These are phyloP conservation scores for Neurospora sp. DNA, from an alignment of 495 filamentous ascomycete genomes.

Conservation along the genomic window DNA sequence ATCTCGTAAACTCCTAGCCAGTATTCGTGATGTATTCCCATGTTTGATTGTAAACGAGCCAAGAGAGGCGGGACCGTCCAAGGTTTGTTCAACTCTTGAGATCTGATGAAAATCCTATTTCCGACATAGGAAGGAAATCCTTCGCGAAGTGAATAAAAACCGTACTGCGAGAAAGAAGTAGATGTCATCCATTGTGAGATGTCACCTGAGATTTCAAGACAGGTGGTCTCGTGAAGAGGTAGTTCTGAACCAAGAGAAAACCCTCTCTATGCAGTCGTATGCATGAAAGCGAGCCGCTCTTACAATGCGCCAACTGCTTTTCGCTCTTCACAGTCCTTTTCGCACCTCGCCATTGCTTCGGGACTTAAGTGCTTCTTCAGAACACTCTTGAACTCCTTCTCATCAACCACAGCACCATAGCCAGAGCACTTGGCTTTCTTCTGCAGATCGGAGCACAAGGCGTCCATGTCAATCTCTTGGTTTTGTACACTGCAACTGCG, in stretches of 20 bases:
- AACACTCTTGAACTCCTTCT: slow-evolving; percentile 77
- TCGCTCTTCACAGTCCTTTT: not conserved
- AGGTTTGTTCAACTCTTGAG: not conserved
- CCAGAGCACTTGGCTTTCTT: slow-evolving; percentile 95
- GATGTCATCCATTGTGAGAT: not conserved
- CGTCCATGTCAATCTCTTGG: slow-evolving; percentile 87
- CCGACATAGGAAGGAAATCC: not conserved
- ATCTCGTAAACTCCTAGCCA: not conserved
- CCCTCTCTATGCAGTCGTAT: not conserved
- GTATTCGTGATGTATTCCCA: not conserved
- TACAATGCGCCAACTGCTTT: not conserved
- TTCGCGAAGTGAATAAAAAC: not conserved
- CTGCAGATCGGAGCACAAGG: slow-evolving; percentile 84
- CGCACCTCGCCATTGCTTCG: slow-evolving; percentile 5
- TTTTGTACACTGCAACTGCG: slow-evolving; percentile 76
- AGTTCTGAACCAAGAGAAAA: not conserved
- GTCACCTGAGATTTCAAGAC: not conserved
- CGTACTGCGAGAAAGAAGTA: not conserved
- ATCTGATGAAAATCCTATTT: not conserved
- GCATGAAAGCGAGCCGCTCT: not conserved
- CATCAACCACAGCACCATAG: slow-evolving; percentile 79
- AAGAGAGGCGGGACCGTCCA: not conserved
- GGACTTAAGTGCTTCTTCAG: slow-evolving; percentile 45
- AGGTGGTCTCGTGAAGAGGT: not conserved
- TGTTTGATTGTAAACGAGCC: not conserved